These are phyloP conservation scores for Capsella bursapastoris DNA, from an alignment of 345 rosid genomes.

Conservation along the genomic window DNA sequence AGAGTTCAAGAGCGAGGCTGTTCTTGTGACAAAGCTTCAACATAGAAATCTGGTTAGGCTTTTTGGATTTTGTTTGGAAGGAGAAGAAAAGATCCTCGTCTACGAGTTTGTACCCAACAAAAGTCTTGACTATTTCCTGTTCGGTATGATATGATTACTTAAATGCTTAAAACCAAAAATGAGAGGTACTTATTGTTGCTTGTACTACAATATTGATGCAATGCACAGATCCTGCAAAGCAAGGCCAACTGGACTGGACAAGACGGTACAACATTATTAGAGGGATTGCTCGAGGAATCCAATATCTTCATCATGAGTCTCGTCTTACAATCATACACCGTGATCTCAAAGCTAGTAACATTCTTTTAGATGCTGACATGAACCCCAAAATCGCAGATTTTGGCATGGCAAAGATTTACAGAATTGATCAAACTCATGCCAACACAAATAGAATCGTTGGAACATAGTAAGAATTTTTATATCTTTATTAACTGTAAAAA, in stretches of 20 bases:
- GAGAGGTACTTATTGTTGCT: background rate
- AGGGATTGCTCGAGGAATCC: slow-evolving; percentile 51
- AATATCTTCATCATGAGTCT: slow-evolving; percentile 45
- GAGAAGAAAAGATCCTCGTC: background rate
- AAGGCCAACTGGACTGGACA: slow-evolving; percentile 50
- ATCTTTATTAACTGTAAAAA: background rate
- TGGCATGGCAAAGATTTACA: slow-evolving; percentile 56
- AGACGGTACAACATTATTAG: slow-evolving; percentile 45
- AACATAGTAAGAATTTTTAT: slow-evolving; percentile 30
- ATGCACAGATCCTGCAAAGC: slow-evolving; percentile 39
- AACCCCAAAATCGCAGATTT: slow-evolving; percentile 66
- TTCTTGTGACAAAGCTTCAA: background rate
- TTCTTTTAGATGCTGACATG: slow-evolving; percentile 38
- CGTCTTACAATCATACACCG: slow-evolving; percentile 21
- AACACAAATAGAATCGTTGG: slow-evolving; percentile 53
- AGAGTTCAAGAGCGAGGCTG: background rate
- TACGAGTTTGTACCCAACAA: background rate
- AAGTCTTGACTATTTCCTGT: background rate
- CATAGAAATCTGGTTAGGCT: background rate
- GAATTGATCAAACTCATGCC: slow-evolving; percentile 39
- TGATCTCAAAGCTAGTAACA: slow-evolving; percentile 27
- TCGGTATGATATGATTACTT: slow-evolving; percentile 3
- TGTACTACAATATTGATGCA: background rate
- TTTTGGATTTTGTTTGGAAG: background rate
- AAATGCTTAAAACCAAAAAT: background rate